Evolutionary conservation across 495 filamentous ascomycete genomes (phyloP).

Genomic region (Cryomyces antarcticus): DNA sequence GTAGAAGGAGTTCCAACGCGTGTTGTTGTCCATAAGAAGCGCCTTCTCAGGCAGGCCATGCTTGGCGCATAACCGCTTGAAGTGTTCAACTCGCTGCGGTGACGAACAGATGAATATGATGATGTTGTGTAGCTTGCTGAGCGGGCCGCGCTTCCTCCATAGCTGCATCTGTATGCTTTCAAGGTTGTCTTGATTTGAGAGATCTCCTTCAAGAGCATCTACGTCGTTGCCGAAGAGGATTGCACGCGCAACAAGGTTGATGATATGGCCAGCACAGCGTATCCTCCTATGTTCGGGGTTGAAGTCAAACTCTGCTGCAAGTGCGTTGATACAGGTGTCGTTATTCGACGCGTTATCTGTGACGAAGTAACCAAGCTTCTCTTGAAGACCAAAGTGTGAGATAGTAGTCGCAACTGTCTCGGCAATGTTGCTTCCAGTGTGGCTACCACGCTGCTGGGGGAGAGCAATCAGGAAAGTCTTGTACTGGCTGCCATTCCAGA

Average conservation of each 20-base stretch:
- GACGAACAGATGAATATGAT: constrained; percentile 2
- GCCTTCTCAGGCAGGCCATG: not conserved
- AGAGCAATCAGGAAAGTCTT: constrained; percentile 1
- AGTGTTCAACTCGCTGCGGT: constrained; percentile 1
- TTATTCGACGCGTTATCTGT: constrained; percentile 6
- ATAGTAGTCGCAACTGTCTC: constrained; percentile 1
- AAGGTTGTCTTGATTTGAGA: not conserved
- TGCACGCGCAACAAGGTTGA: constrained; percentile 5
- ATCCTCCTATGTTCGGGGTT: not conserved
- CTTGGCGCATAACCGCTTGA: not conserved
- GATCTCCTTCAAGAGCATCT: not conserved
- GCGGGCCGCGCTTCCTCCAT: constrained; percentile 3
- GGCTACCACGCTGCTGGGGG: not conserved
- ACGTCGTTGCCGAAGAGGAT: constrained; percentile 1
- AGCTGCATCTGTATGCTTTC: not conserved
- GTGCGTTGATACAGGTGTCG: not conserved
- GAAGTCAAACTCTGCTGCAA: constrained; percentile 4
- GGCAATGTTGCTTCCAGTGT: constrained; percentile 1
- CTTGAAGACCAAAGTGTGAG: not conserved
- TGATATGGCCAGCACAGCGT: constrained; percentile 3
- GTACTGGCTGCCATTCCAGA: too few relatives aligned
- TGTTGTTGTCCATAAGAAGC: constrained; percentile 1
- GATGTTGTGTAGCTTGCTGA: constrained; percentile 7
- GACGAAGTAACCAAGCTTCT: constrained; percentile 5
- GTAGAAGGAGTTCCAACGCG: constrained; percentile 4